Percentiles rank a stretch among this genome's conserved stretches.
phyloP scores from a whole-genome alignment of 1,284 basidiomycete genomes.

The Phellinidium pouzarii region DNA sequence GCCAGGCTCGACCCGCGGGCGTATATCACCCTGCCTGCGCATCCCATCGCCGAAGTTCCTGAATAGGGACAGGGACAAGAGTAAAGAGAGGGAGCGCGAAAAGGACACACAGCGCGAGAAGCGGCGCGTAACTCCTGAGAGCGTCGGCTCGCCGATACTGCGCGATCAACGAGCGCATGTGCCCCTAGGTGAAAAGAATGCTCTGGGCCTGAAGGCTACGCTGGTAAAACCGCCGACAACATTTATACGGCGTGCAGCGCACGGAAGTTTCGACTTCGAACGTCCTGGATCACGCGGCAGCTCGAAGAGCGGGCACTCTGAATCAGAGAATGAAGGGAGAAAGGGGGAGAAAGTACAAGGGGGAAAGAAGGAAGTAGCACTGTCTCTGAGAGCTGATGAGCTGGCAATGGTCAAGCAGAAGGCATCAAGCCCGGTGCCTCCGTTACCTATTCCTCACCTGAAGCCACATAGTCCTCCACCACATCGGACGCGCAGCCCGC shows the following conservation, averaged over 20 bases:
- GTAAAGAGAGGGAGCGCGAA: constrained; percentile 19
- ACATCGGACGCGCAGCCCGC: constrained; percentile 10
- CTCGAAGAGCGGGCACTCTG: constrained; percentile 18
- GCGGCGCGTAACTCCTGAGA: constrained; percentile 23
- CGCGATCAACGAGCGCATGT: constrained; percentile 8
- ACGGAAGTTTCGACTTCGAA: constrained; percentile 69
- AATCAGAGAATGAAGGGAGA: constrained; percentile 11
- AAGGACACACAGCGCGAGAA: constrained; percentile 20
- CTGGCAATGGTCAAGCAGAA: constrained; percentile 6
- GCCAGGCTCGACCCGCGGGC: constrained; percentile 17
- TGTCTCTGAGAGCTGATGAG: background rate
- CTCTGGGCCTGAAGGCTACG: background rate
- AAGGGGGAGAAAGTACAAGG: background rate
- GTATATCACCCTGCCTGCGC: constrained; percentile 22
- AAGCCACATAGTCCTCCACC: constrained; percentile 16
- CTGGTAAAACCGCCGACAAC: background rate
- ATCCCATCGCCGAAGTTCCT: constrained; percentile 20
- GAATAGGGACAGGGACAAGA: constrained; percentile 16
- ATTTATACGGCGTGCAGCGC: constrained; percentile 8
- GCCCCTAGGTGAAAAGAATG: constrained; percentile 6
- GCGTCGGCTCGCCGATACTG: constrained; percentile 20
- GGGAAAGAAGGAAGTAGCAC: background rate
- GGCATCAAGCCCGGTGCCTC: constrained; percentile 15
- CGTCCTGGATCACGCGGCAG: constrained; percentile 34
- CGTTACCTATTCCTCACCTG: constrained; percentile 1